Conservation (phyloP, 192 early-diverging fungal genomes). For the Coemansia sp. region DNA sequence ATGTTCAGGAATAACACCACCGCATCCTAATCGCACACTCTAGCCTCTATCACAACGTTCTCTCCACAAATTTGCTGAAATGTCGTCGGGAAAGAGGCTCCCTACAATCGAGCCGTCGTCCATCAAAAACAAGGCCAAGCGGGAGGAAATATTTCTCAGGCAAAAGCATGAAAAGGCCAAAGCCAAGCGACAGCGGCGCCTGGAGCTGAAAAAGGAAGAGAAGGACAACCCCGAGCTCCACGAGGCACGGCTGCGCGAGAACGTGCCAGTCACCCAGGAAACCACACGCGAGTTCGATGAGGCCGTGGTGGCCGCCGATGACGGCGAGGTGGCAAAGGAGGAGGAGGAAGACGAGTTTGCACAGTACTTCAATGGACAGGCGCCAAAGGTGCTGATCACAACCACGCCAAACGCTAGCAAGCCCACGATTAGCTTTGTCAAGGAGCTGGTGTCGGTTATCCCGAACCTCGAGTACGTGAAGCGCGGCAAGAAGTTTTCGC, state of each 20-base stretch:
- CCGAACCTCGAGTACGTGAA: constrained; percentile 89
- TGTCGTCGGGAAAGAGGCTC: constrained; percentile 21
- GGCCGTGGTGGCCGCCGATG: constrained; percentile 76
- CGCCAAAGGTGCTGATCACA: constrained; percentile 93
- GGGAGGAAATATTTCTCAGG: constrained; percentile 76
- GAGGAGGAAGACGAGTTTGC: constrained; percentile 86
- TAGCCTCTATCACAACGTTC: neutral
- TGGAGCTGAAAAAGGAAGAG: constrained; percentile 76
- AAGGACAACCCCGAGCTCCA: constrained; percentile 79
- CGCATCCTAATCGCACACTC: neutral
- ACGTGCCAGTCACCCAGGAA: constrained; percentile 91
- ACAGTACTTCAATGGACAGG: constrained; percentile 80
- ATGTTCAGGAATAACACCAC: constrained; percentile 4
- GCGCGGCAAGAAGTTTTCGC: constrained; percentile 81
- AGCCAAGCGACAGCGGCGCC: constrained; percentile 71
- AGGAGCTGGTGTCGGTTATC: constrained; percentile 87
- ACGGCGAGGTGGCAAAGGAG: constrained; percentile 80
- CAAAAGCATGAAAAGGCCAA: constrained; percentile 73
- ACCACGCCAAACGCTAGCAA: constrained; percentile 60
- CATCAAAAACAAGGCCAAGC: constrained; percentile 84
- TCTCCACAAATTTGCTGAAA: neutral
- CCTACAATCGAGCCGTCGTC: constrained; percentile 39
- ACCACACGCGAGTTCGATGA: constrained; percentile 91
- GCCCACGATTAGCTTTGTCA: constrained; percentile 79
- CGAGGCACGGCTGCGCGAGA: constrained; percentile 80